phyloP scores from a whole-genome alignment of 352 stramenopile genomes.

The Phytophthora hybrid region DNA sequence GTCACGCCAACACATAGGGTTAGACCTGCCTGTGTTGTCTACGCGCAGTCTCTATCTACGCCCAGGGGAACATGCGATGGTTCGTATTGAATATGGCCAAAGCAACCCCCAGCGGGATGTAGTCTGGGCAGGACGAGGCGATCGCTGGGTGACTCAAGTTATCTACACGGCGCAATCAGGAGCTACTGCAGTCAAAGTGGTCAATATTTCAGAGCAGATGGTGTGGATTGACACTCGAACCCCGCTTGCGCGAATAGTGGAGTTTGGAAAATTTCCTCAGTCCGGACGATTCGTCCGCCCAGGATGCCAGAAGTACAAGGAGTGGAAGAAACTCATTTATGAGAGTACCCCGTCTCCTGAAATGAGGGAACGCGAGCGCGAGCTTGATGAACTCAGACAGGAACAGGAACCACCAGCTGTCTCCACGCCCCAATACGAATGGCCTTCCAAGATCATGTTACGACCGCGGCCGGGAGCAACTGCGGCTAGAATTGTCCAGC shows the following conservation, averaged over 20 bases:
- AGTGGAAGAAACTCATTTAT: slow-evolving; percentile 15
- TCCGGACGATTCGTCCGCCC: no score
- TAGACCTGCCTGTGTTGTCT: neutral
- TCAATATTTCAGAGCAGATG: neutral
- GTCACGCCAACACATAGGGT: neutral
- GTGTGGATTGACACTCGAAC: slow-evolving; percentile 1
- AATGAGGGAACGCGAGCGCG: neutral
- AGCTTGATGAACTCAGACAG: neutral
- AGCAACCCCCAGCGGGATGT: neutral
- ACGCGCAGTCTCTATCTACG: neutral
- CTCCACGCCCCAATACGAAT: neutral
- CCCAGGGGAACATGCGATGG: neutral
- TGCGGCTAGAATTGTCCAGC: no score
- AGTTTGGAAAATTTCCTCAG: no score
- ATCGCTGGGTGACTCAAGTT: neutral
- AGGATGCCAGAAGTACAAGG: slow-evolving; percentile 1
- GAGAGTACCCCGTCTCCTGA: slow-evolving; percentile 4
- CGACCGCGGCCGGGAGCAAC: no score
- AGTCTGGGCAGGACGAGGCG: neutral
- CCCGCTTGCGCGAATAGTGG: neutral
- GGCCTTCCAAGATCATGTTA: no score
- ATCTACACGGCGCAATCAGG: neutral
- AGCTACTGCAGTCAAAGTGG: neutral
- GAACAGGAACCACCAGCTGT: neutral
- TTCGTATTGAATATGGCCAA: neutral